Percentiles rank a stretch among this genome's conserved stretches.
These are phyloP conservation scores for Catenaria anguillulae DNA, from an alignment of 371 early-diverging fungal species.

Conservation along the genomic window DNA sequence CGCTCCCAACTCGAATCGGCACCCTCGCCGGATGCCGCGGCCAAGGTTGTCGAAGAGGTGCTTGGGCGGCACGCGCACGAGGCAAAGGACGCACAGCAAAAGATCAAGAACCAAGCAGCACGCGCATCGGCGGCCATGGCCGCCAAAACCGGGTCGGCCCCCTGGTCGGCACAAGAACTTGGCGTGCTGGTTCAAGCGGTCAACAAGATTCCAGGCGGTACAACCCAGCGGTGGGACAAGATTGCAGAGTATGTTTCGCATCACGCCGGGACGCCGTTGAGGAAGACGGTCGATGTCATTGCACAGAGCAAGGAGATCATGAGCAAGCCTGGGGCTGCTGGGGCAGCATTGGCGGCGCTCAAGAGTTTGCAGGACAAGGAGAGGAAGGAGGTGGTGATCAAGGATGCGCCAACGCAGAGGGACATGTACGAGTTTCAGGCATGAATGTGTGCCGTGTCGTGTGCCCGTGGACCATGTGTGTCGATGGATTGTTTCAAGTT, in stretches of 20 bases:
- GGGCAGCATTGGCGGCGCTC: slow-evolving; percentile 13
- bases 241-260: slow-evolving; percentile 35
- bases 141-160: background rate
- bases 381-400: slow-evolving; percentile 18
- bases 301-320: slow-evolving; percentile 24
- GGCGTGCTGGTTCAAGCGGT: slow-evolving; percentile 36
- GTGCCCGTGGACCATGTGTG: too few species aligned
- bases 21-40: background rate
- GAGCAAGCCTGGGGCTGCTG: background rate
- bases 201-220: slow-evolving; percentile 48
- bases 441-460: too few species aligned
- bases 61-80: slow-evolving; percentile 13
- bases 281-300: slow-evolving; percentile 31
- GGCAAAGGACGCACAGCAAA: background rate
- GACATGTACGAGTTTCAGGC: slow-evolving; percentile 1
- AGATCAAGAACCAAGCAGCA: slow-evolving; percentile 7
- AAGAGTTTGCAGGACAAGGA: slow-evolving; percentile 11
- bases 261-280: slow-evolving; percentile 20
- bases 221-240: slow-evolving; percentile 37
- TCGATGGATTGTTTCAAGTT: too few species aligned
- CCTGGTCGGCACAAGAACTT: slow-evolving; percentile 37
- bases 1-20: background rate
- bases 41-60: background rate
- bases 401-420: slow-evolving; percentile 15
- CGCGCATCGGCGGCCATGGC: slow-evolving; percentile 1